phyloP scores from a whole-genome alignment of 352 stramenopile species.

The Pythium grandisporangium region DNA sequence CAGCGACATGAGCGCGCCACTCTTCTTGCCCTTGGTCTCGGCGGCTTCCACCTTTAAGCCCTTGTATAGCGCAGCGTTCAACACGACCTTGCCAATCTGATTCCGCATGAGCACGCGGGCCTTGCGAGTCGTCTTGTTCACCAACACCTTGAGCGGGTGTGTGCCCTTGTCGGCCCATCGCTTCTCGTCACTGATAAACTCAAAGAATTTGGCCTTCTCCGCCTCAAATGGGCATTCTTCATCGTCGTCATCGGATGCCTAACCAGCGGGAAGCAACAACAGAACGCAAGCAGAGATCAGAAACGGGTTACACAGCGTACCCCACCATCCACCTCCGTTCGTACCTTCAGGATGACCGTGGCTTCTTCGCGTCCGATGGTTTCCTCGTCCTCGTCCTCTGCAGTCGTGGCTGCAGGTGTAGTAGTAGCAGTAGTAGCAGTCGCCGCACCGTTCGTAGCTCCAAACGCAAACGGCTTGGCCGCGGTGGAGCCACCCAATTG shows the following conservation, averaged over 20 bases:
- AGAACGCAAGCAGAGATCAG: neutral
- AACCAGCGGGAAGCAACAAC: conserved; percentile 15
- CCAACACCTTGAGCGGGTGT: conserved; percentile 71
- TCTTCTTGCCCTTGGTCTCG: conserved; percentile 75
- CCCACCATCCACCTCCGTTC: too few species aligned
- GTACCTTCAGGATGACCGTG: conserved; percentile 83
- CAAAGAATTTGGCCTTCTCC: conserved; percentile 72
- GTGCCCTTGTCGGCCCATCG: conserved; percentile 81
- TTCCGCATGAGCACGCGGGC: conserved; percentile 70
- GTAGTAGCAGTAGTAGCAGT: too few species aligned
- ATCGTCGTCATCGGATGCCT: conserved; percentile 50
- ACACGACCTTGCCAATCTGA: conserved; percentile 81
- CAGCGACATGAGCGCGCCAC: conserved; percentile 50
- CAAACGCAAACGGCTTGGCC: conserved; percentile 9
- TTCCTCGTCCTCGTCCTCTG: conserved; percentile 64
- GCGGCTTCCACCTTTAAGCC: conserved; percentile 51
- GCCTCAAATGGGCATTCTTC: conserved; percentile 69
- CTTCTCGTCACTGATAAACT: conserved; percentile 86
- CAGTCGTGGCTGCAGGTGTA: too few species aligned
- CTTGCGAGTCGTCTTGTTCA: conserved; percentile 67
- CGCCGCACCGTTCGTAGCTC: conserved; percentile 5
- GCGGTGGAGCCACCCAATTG: neutral
- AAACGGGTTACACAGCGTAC: neutral
- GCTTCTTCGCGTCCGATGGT: conserved; percentile 75
- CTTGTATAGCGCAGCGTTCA: conserved; percentile 80